phyloP scores from a whole-genome alignment of 768 basidiomycete genomes.

The Peribolospora kevripleyi region DNA sequence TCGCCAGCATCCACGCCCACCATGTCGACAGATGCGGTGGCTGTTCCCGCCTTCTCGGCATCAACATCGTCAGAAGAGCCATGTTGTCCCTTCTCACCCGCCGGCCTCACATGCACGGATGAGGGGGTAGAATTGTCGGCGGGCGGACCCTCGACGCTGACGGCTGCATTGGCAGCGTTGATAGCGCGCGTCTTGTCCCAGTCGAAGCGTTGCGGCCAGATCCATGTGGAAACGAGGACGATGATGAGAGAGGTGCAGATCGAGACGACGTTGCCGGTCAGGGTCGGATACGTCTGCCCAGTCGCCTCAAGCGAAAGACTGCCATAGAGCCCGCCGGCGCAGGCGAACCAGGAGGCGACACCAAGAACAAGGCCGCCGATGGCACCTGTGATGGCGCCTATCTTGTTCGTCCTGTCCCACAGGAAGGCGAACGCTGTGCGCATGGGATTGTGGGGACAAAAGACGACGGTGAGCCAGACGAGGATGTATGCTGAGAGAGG shows the following conservation, averaged over 20 bases:
- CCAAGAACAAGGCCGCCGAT: conserved; percentile 43
- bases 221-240: conserved; percentile 23
- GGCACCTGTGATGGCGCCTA: conserved; percentile 51
- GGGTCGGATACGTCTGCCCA: background rate
- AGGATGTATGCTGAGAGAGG: conserved; percentile 4
- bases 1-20: background rate
- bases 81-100: conserved; percentile 16
- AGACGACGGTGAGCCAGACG: background rate
- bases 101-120: conserved; percentile 8
- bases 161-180: conserved; percentile 24
- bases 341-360: conserved; percentile 52
- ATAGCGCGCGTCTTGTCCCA: conserved; percentile 59
- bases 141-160: conserved; percentile 4
- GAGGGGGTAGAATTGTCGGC: conserved; percentile 6
- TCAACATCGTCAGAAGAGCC: conserved; percentile 17
- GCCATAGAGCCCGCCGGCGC: conserved; percentile 5
- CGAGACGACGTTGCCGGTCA: conserved; percentile 2
- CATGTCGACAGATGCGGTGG: background rate
- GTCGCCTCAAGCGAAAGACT: background rate
- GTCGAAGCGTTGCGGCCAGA: conserved; percentile 47
- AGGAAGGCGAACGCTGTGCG: conserved; percentile 54
- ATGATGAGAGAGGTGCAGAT: conserved; percentile 17
- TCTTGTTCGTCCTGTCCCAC: conserved; percentile 61
- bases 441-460: background rate
- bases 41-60: background rate